phyloP scores from a whole-genome alignment of 306 rosid species.

The Astragalus membranaceus region DNA sequence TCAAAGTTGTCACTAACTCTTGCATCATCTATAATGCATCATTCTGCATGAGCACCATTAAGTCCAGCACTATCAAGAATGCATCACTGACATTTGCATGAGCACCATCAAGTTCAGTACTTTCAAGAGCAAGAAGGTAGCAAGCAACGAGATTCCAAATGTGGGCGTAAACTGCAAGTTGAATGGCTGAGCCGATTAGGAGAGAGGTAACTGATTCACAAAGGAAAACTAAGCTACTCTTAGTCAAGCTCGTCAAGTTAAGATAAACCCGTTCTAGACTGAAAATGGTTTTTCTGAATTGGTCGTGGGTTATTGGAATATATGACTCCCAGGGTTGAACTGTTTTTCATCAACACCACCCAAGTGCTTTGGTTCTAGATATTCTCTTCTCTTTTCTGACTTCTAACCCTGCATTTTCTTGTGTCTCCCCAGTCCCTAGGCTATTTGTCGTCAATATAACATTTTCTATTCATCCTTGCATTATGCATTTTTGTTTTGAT shows the following conservation, averaged over 20 bases:
- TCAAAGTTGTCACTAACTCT: conserved; percentile 78
- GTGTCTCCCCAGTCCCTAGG: conserved; percentile 15
- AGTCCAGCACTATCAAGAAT: conserved; percentile 43
- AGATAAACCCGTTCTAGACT: conserved; percentile 13
- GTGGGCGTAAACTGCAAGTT: conserved; percentile 30
- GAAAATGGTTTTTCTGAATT: conserved; percentile 16
- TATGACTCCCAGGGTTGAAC: conserved; percentile 21
- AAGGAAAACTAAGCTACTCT: conserved; percentile 19
- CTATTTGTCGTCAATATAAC: conserved; percentile 26
- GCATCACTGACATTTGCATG: conserved; percentile 76
- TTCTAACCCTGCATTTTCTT: conserved; percentile 32
- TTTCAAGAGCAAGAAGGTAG: conserved; percentile 50
- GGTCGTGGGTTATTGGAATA: conserved; percentile 24
- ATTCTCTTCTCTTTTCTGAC: conserved; percentile 34
- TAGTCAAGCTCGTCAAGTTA: conserved; percentile 3
- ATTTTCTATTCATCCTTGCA: conserved; percentile 28
- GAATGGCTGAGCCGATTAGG: conserved; percentile 22
- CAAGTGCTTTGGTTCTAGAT: conserved; percentile 21
- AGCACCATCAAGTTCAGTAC: conserved; percentile 49
- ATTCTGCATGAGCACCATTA: conserved; percentile 60
- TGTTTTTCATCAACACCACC: conserved; percentile 20
- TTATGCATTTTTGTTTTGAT: conserved; percentile 36
- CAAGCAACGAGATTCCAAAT: conserved; percentile 28
- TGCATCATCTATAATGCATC: conserved; percentile 77
- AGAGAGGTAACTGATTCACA: conserved; percentile 24